Conservation (phyloP, 306 rosid species). For the Casuarina equisetifolia region DNA sequence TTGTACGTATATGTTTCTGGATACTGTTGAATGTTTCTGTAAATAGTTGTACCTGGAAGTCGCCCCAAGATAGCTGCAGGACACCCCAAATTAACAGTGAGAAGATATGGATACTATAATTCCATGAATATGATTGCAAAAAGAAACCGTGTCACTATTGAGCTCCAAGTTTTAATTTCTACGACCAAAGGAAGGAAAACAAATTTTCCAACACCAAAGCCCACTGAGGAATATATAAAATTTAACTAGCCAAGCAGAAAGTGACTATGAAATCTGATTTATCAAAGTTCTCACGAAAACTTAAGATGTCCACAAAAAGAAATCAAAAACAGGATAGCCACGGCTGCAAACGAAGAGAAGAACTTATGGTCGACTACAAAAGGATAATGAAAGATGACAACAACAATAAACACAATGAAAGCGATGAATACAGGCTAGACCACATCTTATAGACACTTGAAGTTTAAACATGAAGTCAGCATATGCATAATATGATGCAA, state of each 20-base stretch:
- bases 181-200: background rate
- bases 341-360: background rate
- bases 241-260: background rate
- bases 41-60: slow-evolving; percentile 96
- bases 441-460: background rate
- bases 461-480: background rate
- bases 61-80: slow-evolving; percentile 97
- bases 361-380: background rate
- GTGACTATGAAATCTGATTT: background rate
- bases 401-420: background rate
- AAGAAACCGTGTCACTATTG: background rate
- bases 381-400: background rate
- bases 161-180: slow-evolving; percentile 5
- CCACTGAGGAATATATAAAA: background rate
- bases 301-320: background rate
- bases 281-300: background rate
- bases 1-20: slow-evolving; percentile 94
- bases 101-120: slow-evolving; percentile 7
- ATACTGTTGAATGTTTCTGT: slow-evolving; percentile 82
- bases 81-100: slow-evolving; percentile 33
- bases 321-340: background rate
- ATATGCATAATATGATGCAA: background rate
- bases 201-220: background rate
- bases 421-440: background rate
- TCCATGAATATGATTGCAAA: slow-evolving; percentile 1